Conservation (phyloP, 768 basidiomycete genomes). For the Tylopilus plumbeoviolaceoides region DNA sequence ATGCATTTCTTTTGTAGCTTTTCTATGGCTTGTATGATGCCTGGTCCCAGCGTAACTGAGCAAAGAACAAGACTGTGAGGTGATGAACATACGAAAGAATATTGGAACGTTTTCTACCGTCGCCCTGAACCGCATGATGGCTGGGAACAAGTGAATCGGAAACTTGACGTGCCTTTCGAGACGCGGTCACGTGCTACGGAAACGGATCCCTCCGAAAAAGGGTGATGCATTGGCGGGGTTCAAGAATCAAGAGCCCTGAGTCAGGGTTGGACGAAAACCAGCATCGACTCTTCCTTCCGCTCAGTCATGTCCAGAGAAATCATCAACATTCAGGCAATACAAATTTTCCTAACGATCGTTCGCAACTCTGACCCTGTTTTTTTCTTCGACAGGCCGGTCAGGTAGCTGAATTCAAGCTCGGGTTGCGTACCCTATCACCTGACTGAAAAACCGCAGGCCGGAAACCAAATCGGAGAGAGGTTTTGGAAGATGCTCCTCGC, state of each 20-base stretch:
- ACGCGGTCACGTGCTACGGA: slow-evolving; percentile 25
- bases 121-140: slow-evolving; percentile 60
- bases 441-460: slow-evolving; percentile 43
- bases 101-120: slow-evolving; percentile 53
- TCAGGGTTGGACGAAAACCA: slow-evolving; percentile 2
- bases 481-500: slow-evolving; percentile 89
- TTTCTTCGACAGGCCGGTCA: slow-evolving; percentile 55
- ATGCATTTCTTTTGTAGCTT: slow-evolving; percentile 81
- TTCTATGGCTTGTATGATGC: slow-evolving; percentile 76
- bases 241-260: neutral
- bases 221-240: slow-evolving; percentile 10
- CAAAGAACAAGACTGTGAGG: neutral
- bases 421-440: slow-evolving; percentile 14
- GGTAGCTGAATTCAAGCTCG: slow-evolving; percentile 35
- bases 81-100: slow-evolving; percentile 45
- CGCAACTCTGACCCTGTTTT: slow-evolving; percentile 5
- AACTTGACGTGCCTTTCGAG: no score
- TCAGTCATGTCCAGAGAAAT: slow-evolving; percentile 70
- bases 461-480: slow-evolving; percentile 75
- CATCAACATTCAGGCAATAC: slow-evolving; percentile 68
- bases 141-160: neutral
- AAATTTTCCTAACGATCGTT: neutral
- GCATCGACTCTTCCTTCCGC: slow-evolving; percentile 14
- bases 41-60: slow-evolving; percentile 33
- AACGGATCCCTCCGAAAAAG: slow-evolving; percentile 15